A percentile compares a stretch with the other conserved stretches of the same genome.
Conservation (phyloP, 2,329 filamentous ascomycete genomes). For the Aphanocladium album region DNA sequence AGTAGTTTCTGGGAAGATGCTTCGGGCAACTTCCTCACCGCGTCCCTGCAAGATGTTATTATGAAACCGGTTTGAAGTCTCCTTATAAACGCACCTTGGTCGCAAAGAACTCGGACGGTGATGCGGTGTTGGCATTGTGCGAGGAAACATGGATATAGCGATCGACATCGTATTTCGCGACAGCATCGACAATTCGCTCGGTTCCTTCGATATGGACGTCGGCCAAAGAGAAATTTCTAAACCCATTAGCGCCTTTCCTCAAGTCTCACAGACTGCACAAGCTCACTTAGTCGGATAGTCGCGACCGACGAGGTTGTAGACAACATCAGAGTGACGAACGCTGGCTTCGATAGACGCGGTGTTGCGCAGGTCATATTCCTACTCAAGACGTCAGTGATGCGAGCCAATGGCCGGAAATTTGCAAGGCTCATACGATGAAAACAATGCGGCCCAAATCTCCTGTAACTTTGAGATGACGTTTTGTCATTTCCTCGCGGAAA, state of each 20-base stretch:
- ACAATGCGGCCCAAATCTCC: slow-evolving; percentile 86
- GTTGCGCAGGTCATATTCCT: slow-evolving; percentile 95
- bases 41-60: slow-evolving; percentile 49
- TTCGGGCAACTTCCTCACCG: slow-evolving; percentile 77
- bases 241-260: slow-evolving; percentile 25
- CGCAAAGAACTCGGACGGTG: slow-evolving; percentile 80
- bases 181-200: slow-evolving; percentile 86
- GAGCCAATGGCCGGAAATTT: too few species aligned
- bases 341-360: slow-evolving; percentile 94
- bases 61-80: neutral
- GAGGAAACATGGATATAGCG: slow-evolving; percentile 96
- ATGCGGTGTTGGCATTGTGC: slow-evolving; percentile 79
- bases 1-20: slow-evolving; percentile 93
- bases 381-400: neutral
- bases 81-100: slow-evolving; percentile 61
- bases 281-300: slow-evolving; percentile 91
- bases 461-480: slow-evolving; percentile 93
- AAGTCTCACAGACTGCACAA: slow-evolving; percentile 18
- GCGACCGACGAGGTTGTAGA: slow-evolving; percentile 92
- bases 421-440: slow-evolving; percentile 61
- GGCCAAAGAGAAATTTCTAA: slow-evolving; percentile 83
- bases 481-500: slow-evolving; percentile 95
- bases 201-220: slow-evolving; percentile 92
- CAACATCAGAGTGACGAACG: slow-evolving; percentile 92
- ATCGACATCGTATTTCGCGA: slow-evolving; percentile 96